Evolutionary conservation across 805 yeast genomes (phyloP).

Genomic region (Candida argentea): DNA sequence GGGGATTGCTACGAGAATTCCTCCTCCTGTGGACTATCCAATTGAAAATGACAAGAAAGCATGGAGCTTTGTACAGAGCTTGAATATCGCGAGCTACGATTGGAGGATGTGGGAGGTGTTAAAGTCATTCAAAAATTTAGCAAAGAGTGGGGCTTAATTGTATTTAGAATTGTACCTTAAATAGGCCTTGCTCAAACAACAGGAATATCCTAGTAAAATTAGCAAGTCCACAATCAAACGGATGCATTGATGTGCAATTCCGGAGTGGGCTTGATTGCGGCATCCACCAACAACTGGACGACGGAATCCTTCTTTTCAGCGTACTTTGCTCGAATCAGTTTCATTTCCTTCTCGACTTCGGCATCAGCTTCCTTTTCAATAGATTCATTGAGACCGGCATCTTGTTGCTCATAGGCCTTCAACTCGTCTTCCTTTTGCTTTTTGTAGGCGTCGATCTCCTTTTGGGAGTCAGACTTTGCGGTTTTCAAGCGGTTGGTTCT

Average conservation of each 20-base stretch:
- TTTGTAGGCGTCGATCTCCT: slow-evolving; percentile 83
- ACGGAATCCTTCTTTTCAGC: slow-evolving; percentile 55
- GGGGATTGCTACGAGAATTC: slow-evolving; percentile 69
- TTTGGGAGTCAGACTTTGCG: slow-evolving; percentile 87
- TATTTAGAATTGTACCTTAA: no score
- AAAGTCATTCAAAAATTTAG: slow-evolving; percentile 28
- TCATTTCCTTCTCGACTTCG: slow-evolving; percentile 60
- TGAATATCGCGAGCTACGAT: slow-evolving; percentile 81
- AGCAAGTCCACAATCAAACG: no score
- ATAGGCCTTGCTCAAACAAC: no score
- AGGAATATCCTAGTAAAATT: no score
- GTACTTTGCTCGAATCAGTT: slow-evolving; percentile 56
- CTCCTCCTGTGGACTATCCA: slow-evolving; percentile 87
- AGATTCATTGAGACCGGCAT: slow-evolving; percentile 64
- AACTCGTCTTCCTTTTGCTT: slow-evolving; percentile 75
- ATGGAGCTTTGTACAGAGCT: slow-evolving; percentile 76
- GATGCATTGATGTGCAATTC: slow-evolving; percentile 73
- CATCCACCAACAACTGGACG: slow-evolving; percentile 65
- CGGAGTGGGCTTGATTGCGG: slow-evolving; percentile 72
- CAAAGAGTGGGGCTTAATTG: slow-evolving; percentile 20
- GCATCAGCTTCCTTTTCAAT: slow-evolving; percentile 74
- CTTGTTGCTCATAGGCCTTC: slow-evolving; percentile 58
- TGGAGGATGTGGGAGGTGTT: slow-evolving; percentile 56
- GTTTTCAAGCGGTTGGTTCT: slow-evolving; percentile 85
- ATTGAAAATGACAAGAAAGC: slow-evolving; percentile 71